Evolutionary conservation across 495 filamentous ascomycete species (phyloP).

Genomic region (Talaromyces borbonicus): DNA sequence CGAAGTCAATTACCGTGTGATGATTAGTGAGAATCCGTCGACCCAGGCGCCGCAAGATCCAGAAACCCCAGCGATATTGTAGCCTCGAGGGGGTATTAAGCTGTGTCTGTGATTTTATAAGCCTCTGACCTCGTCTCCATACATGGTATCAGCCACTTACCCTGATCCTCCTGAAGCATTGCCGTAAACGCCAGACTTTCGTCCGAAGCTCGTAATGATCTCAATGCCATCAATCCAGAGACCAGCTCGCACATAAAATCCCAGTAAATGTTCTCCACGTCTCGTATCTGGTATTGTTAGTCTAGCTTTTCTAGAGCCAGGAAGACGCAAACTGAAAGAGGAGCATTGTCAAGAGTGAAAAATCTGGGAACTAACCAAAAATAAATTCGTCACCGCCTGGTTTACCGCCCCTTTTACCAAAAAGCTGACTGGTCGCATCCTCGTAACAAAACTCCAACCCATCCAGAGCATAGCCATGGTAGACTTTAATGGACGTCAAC

Average conservation of each 20-base stretch:
- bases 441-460: conserved; percentile 92
- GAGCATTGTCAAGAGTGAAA: neutral
- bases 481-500: conserved; percentile 63
- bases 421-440: conserved; percentile 75
- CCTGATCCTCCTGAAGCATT: conserved; percentile 71
- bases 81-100: conserved; percentile 82
- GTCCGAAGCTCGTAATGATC: conserved; percentile 77
- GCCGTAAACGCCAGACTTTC: conserved; percentile 77
- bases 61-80: conserved; percentile 76
- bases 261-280: conserved; percentile 75
- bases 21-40: conserved; percentile 81
- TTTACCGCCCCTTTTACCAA: conserved; percentile 75
- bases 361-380: conserved; percentile 57
- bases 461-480: conserved; percentile 69
- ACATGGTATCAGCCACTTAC: conserved; percentile 40
- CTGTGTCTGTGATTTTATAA: conserved; percentile 52
- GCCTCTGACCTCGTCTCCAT: neutral
- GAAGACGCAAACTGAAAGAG: conserved; percentile 11
- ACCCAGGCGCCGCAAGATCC: conserved; percentile 77
- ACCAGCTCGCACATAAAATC: conserved; percentile 76
- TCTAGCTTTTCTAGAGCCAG: neutral
- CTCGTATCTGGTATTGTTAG: conserved; percentile 54
- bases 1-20: conserved; percentile 39
- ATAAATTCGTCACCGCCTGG: conserved; percentile 66
- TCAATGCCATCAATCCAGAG: conserved; percentile 86